Evolutionary conservation across 352 stramenopile genomes (phyloP).

Genomic region (Phytopythium kandeliae): DNA sequence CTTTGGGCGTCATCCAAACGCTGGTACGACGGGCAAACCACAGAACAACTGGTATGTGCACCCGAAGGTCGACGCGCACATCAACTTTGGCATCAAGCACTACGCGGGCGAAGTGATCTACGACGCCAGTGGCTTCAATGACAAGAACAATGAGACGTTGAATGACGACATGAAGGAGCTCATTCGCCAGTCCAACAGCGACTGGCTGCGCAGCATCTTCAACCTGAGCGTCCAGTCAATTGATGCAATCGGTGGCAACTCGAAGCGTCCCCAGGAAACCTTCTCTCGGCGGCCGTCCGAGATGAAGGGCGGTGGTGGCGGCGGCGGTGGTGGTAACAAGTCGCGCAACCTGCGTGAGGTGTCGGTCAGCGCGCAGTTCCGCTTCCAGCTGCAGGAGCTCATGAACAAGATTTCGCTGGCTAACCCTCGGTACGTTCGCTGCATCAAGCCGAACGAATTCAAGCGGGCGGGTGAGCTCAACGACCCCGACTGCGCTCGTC

Average conservation of each 20-base stretch:
- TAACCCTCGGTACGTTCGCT: conserved; percentile 86
- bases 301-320: conserved; percentile 17
- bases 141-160: conserved; percentile 98
- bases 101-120: conserved; percentile 96
- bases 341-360: conserved; percentile 82
- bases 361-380: conserved; percentile 85
- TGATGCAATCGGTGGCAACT: conserved; percentile 64
- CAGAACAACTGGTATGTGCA: conserved; percentile 88
- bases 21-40: conserved; percentile 50
- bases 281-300: conserved; percentile 63
- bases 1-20: conserved; percentile 68
- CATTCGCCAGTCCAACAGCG: conserved; percentile 78
- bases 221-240: conserved; percentile 84
- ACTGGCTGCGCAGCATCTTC: conserved; percentile 84
- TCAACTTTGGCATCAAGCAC: conserved; percentile 87
- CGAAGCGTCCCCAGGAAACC: conserved; percentile 55
- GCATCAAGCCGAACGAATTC: conserved; percentile 86
- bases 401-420: conserved; percentile 88
- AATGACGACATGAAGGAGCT: conserved; percentile 93
- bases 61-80: conserved; percentile 86
- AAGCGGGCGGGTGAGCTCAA: conserved; percentile 78
- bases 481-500: conserved; percentile 74
- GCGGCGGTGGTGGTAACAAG: conserved; percentile 45
- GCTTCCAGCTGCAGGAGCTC: conserved; percentile 84
- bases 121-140: conserved; percentile 95